phyloP scores from a whole-genome alignment of 129 eudicot species.

The Rutidosis leptorrhynchoides region DNA sequence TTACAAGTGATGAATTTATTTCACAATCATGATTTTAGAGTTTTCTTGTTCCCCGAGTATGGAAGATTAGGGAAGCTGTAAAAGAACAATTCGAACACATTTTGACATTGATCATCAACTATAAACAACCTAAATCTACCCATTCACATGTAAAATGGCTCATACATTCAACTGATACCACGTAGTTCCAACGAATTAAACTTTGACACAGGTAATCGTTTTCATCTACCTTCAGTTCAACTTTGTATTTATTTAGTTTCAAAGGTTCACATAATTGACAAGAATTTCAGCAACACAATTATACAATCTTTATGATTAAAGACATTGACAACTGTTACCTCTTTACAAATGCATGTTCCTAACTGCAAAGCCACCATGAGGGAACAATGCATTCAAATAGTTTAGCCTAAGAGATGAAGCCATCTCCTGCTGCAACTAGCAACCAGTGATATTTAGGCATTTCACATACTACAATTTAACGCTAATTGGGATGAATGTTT shows the following conservation, averaged over 20 bases:
- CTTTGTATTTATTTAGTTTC: too few species aligned
- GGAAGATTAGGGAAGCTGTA: neutral
- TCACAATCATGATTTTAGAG: too few species aligned
- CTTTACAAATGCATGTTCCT: neutral
- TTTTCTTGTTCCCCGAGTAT: neutral
- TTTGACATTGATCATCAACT: neutral
- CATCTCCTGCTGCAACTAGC: too few species aligned
- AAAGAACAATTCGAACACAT: neutral
- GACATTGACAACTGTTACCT: neutral
- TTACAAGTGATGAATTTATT: too few species aligned
- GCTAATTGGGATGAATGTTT: too few species aligned
- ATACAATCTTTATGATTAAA: neutral
- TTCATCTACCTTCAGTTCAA: neutral
- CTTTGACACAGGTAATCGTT: neutral
- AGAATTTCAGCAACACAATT: neutral
- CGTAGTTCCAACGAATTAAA: neutral
- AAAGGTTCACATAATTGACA: too few species aligned
- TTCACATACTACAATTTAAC: too few species aligned
- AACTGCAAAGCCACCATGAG: neutral
- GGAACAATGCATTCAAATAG: too few species aligned
- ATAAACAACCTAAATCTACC: neutral
- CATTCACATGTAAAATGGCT: too few species aligned
- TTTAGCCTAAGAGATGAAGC: too few species aligned
- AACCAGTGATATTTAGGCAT: too few species aligned
- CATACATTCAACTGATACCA: too few species aligned